Base-by-base conservation (phyloP, 2,329 filamentous ascomycete species). In the Orbilia oligospora region DNA sequence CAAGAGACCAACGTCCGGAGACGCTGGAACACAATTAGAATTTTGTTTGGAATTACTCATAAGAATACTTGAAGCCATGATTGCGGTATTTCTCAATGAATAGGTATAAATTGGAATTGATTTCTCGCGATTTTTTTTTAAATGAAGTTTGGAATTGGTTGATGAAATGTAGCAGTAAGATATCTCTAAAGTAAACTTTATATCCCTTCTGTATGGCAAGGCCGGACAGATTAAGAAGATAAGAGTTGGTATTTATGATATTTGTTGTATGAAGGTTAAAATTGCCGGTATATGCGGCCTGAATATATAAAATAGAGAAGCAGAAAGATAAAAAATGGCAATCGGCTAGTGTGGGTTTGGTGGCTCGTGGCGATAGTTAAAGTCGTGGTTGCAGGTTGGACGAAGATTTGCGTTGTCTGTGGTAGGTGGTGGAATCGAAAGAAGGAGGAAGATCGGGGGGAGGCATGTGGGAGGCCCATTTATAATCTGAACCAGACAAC, bases 111-210 rank as follows among this genome's bases (percentile, higher is more conserved):
- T 58, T 77, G 53, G 66, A 71, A 58, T 77, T 77, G 58, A 63
- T 77, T 76, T 63, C 63, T 77, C 69, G 63, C 69, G 65, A 71
- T 64, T 67, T 63, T 51, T 64, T 72, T 67, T 63, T 51, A 55
- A 66, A 65, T 56, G 56, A 44, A 69, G 55, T 76, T 63, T 77
- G 67, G 67, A 77, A 77, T 77, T 77, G 67, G 53, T 63, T 78
- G 67, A 56, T 63, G 33, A 38, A 58, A 67, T 53, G 75, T 70
- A 78, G 68, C 75, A 78, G 75, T 71, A 72, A 64, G 68, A 67
- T 72, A 78, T 78, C 68, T 78, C 75, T 78, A 78, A 77, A 78
- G 51, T 64, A 78, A 78, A 78, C 75, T 78, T 72, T 66, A 71
- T 78, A 72, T 72, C 75, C 68, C 69, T 69, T 78, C 75, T 73